These are phyloP conservation scores for Syzygium grande DNA, from an alignment of 345 rosid genomes.

Conservation along the genomic window DNA sequence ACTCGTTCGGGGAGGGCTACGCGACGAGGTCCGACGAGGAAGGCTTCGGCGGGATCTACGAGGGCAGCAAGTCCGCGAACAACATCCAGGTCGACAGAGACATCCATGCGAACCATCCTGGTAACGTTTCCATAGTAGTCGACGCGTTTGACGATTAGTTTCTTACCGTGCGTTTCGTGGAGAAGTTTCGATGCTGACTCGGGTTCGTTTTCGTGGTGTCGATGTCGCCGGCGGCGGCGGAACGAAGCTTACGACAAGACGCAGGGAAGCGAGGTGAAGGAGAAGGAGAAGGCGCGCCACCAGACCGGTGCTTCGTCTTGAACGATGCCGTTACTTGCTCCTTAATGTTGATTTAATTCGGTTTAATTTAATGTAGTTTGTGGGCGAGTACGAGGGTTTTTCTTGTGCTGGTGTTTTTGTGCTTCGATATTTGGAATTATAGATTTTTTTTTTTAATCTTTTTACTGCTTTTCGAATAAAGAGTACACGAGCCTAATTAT, in stretches of 20 bases:
- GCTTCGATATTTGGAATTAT: neutral
- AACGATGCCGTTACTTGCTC: neutral
- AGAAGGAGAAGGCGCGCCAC: constrained; percentile 60
- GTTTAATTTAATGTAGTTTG: neutral
- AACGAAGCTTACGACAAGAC: constrained; percentile 51
- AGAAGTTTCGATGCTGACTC: neutral
- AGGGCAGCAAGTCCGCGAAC: constrained; percentile 33
- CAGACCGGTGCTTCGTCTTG: constrained; percentile 19
- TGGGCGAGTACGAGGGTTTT: neutral
- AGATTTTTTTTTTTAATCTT: neutral
- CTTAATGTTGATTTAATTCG: neutral
- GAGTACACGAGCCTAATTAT: neutral
- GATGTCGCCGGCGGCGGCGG: too few relatives aligned
- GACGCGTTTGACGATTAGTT: too few relatives aligned
- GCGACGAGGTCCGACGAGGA: constrained; percentile 74
- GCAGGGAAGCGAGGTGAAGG: constrained; percentile 68
- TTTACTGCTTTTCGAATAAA: neutral
- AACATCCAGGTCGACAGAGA: neutral
- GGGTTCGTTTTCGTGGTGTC: neutral
- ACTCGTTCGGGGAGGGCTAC: constrained; percentile 77
- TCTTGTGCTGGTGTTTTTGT: neutral
- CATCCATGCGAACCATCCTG: neutral
- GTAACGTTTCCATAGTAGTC: neutral
- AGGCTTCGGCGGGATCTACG: constrained; percentile 74
- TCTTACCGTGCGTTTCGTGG: rapidly evolving